These are phyloP conservation scores for Epichloe bromicola DNA, from an alignment of 2,329 filamentous ascomycete species.

Conservation along the genomic window DNA sequence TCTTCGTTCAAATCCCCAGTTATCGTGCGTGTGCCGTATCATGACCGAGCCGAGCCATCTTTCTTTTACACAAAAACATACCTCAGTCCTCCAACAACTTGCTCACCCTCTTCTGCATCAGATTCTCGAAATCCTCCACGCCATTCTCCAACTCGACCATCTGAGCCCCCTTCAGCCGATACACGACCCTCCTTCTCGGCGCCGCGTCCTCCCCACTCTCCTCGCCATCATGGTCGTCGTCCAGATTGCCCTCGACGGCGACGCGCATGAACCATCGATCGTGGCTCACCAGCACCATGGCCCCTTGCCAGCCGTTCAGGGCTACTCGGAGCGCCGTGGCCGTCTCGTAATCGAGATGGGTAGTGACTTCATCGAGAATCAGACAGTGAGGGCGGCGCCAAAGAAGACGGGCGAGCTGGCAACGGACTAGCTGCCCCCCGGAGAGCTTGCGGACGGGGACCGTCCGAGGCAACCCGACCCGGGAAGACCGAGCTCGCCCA, in stretches of 20 bases:
- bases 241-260: constrained; percentile 37
- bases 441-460: constrained; percentile 62
- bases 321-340: constrained; percentile 58
- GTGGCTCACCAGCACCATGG: constrained; percentile 66
- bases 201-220: constrained; percentile 25
- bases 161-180: constrained; percentile 44
- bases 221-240: constrained; percentile 23
- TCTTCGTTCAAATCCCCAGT: too few species aligned
- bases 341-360: constrained; percentile 74
- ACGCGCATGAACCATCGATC: constrained; percentile 70
- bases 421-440: constrained; percentile 61
- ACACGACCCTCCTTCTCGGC: constrained; percentile 40
- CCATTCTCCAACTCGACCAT: constrained; percentile 44
- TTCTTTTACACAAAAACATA: background rate
- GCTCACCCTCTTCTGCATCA: constrained; percentile 45
- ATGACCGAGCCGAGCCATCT: too few species aligned
- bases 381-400: constrained; percentile 58
- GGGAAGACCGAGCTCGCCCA: constrained; percentile 56
- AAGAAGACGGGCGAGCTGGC: constrained; percentile 55
- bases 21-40: too few species aligned
- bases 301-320: constrained; percentile 56
- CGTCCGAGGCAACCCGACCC: constrained; percentile 60
- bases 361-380: constrained; percentile 70
- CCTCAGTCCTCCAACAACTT: constrained; percentile 22
- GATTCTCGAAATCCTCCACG: constrained; percentile 51